A percentile compares a stretch with the other conserved stretches of the same genome.
These are phyloP conservation scores for Bromus sterilis DNA, from an alignment of 176 grass and related monocot genomes.

Conservation along the genomic window DNA sequence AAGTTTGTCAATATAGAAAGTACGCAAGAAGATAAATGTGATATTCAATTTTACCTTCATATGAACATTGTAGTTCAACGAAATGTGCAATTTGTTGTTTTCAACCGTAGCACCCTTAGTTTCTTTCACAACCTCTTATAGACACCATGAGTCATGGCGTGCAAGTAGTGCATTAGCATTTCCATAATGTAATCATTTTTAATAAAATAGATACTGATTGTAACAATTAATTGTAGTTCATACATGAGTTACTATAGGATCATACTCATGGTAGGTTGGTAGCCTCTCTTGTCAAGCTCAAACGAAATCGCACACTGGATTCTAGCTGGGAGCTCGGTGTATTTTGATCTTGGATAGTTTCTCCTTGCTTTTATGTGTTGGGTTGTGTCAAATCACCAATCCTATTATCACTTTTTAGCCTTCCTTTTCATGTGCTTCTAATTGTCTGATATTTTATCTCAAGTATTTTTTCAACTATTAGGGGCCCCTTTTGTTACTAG, in stretches of 20 bases:
- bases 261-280: not conserved
- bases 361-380: too few species aligned
- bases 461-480: too few species aligned
- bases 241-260: not conserved
- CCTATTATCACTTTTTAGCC: too few species aligned
- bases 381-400: too few species aligned
- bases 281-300: not conserved
- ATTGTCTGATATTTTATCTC: too few species aligned
- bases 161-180: not conserved
- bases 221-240: not conserved
- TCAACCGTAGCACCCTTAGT: not conserved
- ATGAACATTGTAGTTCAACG: not conserved
- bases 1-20: not conserved
- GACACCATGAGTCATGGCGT: not conserved
- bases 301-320: not conserved
- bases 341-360: not conserved
- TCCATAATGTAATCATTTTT: not conserved
- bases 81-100: not conserved
- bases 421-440: too few species aligned
- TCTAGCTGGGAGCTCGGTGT: not conserved
- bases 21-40: not conserved
- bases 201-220: not conserved
- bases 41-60: not conserved
- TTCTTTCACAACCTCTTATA: not conserved
- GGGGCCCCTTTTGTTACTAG: too few species aligned